Percentiles rank a stretch among this genome's conserved stretches.
Conservation (phyloP, 2,329 filamentous ascomycete species). For the Hypoxylon sp. region DNA sequence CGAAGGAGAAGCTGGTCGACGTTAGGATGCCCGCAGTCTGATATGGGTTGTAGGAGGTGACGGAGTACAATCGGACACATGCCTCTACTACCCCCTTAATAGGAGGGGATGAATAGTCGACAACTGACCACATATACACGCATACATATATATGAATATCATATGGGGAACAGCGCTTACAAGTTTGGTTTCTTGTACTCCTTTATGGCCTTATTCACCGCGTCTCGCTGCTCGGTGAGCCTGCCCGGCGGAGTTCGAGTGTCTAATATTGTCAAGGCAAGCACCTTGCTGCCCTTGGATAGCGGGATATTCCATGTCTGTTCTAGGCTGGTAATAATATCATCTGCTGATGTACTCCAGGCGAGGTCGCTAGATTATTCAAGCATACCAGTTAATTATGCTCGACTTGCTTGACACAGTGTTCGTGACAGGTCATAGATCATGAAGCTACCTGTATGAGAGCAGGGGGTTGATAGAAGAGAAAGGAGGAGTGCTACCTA, state of each 20-base stretch:
- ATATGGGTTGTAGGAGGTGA: too few relatives aligned
- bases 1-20: conserved; percentile 59
- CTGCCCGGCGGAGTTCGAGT: conserved; percentile 44
- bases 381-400: conserved; percentile 4
- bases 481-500: conserved; percentile 45
- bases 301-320: conserved; percentile 60
- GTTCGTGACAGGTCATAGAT: background rate
- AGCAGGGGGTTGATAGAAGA: background rate
- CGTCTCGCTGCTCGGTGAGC: conserved; percentile 49
- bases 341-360: conserved; percentile 47
- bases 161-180: too few relatives aligned
- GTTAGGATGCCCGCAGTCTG: background rate
- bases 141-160: background rate
- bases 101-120: too few relatives aligned
- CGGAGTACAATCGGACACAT: too few relatives aligned
- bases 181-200: conserved; percentile 57
- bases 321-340: conserved; percentile 59
- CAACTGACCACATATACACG: too few relatives aligned
- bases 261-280: conserved; percentile 71
- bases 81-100: too few relatives aligned
- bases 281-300: conserved; percentile 59
- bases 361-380: conserved; percentile 62
- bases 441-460: too few relatives aligned
- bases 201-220: conserved; percentile 63
- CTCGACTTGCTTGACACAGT: background rate